Percentiles rank a stretch among this genome's conserved stretches.
Conservation (phyloP, 306 rosid genomes). For the Heteromeles arbutifolia region DNA sequence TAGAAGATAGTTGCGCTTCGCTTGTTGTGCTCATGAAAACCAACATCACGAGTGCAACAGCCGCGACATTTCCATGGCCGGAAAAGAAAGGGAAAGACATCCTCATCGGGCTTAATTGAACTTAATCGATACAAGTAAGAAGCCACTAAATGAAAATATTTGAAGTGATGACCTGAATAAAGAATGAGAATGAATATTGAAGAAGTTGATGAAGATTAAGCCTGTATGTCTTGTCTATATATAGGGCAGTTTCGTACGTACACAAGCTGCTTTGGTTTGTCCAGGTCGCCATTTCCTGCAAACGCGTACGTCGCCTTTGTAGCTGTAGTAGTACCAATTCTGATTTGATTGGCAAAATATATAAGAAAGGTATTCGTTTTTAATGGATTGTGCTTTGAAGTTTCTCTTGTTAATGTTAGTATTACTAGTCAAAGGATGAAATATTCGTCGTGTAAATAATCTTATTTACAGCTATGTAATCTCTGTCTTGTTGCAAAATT, state of each 20-base stretch:
- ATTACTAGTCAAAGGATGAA: neutral
- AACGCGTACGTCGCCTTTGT: neutral
- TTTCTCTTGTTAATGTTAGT: neutral
- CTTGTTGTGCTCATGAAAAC: conserved; percentile 19
- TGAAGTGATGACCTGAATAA: neutral
- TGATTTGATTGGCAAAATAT: neutral
- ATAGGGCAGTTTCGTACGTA: conserved; percentile 1
- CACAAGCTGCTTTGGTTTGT: neutral
- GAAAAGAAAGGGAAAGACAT: neutral
- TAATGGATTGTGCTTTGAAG: neutral
- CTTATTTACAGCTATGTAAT: too few species aligned
- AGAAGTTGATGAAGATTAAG: neutral
- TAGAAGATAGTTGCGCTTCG: conserved; percentile 43
- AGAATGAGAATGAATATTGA: neutral
- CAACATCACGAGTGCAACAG: neutral
- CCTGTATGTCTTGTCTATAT: neutral
- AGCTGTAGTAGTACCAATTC: neutral
- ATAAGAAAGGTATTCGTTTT: neutral
- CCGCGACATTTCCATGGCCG: neutral
- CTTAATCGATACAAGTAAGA: neutral
- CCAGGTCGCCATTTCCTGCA: neutral
- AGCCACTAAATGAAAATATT: neutral
- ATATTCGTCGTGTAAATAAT: neutral
- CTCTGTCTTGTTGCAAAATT: too few species aligned
- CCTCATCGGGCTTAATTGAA: neutral